Base-by-base conservation (phyloP, 257 asterid species). In the Eustoma russellianum region DNA sequence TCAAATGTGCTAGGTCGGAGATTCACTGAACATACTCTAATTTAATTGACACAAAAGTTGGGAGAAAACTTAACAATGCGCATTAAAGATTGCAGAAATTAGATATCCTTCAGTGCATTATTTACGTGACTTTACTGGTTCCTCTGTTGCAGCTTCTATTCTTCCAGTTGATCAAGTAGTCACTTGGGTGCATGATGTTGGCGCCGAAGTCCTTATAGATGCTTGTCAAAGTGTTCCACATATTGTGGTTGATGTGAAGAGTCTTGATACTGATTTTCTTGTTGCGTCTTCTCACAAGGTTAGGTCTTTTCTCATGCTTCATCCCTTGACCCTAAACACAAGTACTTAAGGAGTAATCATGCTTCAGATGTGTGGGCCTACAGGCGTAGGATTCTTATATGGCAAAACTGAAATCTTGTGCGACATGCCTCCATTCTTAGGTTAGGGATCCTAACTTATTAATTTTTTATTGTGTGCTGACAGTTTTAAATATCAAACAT, bases 311-410 rank as follows among this genome's bases (percentile, higher is more conserved):
- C 53, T 53, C 61, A 35, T 67, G 65, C 41, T 15, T 60, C 62
- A 38, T 51, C 65, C 59, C 64, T 53, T 60, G 65, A 60, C 50
- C 56, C 50, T 72, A 50, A 57, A 60, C 56, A 62, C 61, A 38
- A 55, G 58, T 52, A 52, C 68, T 75, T 69, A 68, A 75, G 74
- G 48, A 73, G 61, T 91, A 77, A 79, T 72, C 84, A 61, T 88
- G 76, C 79, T 79, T 88, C 97, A 92, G 98, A 92, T 92, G 98
- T 92, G 98, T 83, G 98, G 98, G 80, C 98, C 97, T 75, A 92
- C 98, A 85, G 98, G 98, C 95, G 65, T 92, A 17, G 98, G 98
- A 66, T 85, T 92, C 85, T 79, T 92, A 67, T 83, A 88, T 60
- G 95, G 97, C 41, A 92, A 85, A 70, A 69, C 74, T 34, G 90